Conservation (phyloP, 2,329 filamentous ascomycete genomes). For the Colletotrichum gloeosporioides region DNA sequence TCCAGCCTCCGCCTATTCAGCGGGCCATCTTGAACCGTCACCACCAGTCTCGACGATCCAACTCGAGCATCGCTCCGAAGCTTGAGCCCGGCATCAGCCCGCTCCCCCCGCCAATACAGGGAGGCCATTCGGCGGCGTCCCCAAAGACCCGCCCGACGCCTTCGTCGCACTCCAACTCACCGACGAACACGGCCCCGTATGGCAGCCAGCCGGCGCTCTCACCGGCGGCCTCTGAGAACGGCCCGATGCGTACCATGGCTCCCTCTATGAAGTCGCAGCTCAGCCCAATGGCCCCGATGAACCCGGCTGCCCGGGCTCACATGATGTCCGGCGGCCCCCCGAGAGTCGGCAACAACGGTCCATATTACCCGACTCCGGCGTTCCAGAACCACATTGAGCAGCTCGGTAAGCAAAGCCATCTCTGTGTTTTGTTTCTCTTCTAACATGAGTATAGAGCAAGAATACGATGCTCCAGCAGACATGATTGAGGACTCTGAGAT, state of each 20-base stretch:
- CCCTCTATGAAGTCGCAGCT: conserved; percentile 45
- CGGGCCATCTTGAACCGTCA: conserved; percentile 83
- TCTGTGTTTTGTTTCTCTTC: conserved; percentile 72
- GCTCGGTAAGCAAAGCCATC: conserved; percentile 82
- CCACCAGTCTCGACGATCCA: conserved; percentile 74
- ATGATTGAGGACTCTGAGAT: conserved; percentile 85
- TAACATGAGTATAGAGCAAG: conserved; percentile 79
- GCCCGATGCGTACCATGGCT: conserved; percentile 47
- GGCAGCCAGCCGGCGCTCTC: conserved; percentile 43
- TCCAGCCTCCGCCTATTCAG: conserved; percentile 79
- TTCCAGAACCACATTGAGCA: conserved; percentile 96
- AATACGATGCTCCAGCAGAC: conserved; percentile 90
- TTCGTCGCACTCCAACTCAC: conserved; percentile 73
- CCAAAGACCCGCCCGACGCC: conserved; percentile 83
- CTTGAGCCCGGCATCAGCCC: conserved; percentile 59
- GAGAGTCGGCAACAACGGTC: conserved; percentile 45
- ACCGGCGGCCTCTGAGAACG: conserved; percentile 53
- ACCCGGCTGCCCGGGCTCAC: conserved; percentile 35
- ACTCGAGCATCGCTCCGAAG: conserved; percentile 78
- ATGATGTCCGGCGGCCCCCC: conserved; percentile 36
- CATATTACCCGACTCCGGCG: conserved; percentile 79
- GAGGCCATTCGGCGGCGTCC: conserved; percentile 60
- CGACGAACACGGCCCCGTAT: conserved; percentile 55
- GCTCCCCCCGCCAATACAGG: conserved; percentile 49
- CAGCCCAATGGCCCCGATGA: conserved; percentile 35